phyloP scores from a whole-genome alignment of 805 yeast species.

The Phaffomyces thermotolerans region DNA sequence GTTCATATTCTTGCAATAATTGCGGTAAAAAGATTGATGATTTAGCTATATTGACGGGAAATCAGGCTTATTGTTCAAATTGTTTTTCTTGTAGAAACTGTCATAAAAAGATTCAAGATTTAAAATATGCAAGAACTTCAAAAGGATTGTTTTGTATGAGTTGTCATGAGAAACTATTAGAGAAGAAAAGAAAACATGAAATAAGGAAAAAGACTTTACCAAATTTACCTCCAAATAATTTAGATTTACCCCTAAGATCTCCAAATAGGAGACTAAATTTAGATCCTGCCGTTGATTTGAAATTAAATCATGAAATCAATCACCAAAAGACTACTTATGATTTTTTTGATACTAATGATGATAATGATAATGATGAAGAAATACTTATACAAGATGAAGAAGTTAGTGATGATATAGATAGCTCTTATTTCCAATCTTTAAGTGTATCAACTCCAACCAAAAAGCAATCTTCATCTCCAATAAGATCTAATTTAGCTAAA shows the following conservation, averaged over 20 bases:
- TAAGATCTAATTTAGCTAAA: slow-evolving; percentile 9
- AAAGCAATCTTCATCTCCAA: slow-evolving; percentile 12
- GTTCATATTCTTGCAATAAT: slow-evolving; percentile 84
- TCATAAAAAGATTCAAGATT: slow-evolving; percentile 75
- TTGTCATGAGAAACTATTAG: slow-evolving; percentile 80
- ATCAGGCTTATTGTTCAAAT: slow-evolving; percentile 85
- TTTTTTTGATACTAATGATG: too few species aligned
- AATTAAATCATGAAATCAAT: too few species aligned
- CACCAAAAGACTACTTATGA: too few species aligned
- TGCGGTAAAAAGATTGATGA: slow-evolving; percentile 87
- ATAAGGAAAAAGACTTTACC: slow-evolving; percentile 15
- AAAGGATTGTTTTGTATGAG: slow-evolving; percentile 90
- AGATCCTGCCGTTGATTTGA: not conserved
- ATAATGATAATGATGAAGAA: too few species aligned
- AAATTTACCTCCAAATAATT: slow-evolving; percentile 11
- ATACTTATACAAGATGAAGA: not conserved
- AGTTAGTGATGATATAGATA: slow-evolving; percentile 1
- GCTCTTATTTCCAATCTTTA: slow-evolving; percentile 2
- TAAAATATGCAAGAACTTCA: slow-evolving; percentile 86
- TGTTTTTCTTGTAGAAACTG: slow-evolving; percentile 91
- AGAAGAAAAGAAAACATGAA: slow-evolving; percentile 61
- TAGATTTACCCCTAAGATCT: not conserved
- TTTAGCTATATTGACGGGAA: slow-evolving; percentile 89
- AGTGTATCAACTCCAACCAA: slow-evolving; percentile 3
- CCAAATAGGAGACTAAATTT: not conserved